Percentiles rank a stretch among this genome's conserved stretches.
These are phyloP conservation scores for Spinacia oleracea DNA, from an alignment of 179 eudicot species.

Conservation along the genomic window DNA sequence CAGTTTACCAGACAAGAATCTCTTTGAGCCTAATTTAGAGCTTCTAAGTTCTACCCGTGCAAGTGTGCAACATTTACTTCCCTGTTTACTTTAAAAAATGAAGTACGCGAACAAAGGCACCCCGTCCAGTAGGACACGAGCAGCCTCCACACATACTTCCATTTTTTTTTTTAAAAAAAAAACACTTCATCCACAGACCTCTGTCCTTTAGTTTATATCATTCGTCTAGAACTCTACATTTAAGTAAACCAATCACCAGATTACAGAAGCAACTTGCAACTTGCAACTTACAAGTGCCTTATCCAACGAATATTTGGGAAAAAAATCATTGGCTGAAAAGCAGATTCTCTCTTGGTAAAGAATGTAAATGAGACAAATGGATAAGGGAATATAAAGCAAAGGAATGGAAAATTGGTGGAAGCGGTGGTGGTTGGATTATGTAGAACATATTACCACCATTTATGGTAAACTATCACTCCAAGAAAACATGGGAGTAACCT, in stretches of 20 bases:
- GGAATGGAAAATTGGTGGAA: neutral
- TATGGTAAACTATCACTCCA: neutral
- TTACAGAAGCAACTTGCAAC: neutral
- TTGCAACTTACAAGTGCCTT: neutral
- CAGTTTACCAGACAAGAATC: neutral
- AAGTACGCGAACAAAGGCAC: neutral
- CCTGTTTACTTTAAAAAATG: neutral
- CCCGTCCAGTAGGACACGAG: neutral
- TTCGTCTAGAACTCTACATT: too few relatives aligned
- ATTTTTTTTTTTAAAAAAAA: too few relatives aligned
- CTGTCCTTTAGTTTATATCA: neutral
- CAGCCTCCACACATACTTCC: neutral
- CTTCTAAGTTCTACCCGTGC: neutral
- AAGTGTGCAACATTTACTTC: neutral
- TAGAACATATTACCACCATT: neutral
- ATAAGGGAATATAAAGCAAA: neutral
- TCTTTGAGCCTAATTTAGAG: neutral
- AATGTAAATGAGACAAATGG: neutral
- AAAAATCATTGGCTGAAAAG: neutral
- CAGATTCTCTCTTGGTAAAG: neutral
- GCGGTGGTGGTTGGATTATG: neutral
- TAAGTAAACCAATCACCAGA: neutral
- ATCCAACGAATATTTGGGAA: neutral
- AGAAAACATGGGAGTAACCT: neutral
- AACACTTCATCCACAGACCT: neutral